Percentiles rank a stretch among this genome's conserved stretches.
Evolutionary conservation across 768 basidiomycete species (phyloP).

Genomic region (Panus rudis): DNA sequence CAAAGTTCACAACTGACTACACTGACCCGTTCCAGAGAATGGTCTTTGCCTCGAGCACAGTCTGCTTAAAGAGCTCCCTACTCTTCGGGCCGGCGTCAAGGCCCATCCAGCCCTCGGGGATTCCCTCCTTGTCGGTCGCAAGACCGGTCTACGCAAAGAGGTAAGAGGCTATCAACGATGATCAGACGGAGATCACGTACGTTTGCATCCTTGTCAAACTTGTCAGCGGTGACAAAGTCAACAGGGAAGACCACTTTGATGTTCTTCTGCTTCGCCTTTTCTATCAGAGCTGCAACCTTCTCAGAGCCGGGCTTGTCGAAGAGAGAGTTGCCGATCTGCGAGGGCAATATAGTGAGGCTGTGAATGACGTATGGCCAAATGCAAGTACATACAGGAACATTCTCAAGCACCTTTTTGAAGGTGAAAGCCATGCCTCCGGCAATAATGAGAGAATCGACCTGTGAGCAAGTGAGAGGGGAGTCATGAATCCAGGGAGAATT

Average conservation of each 20-base stretch:
- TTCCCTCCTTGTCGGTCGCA: slow-evolving; percentile 80
- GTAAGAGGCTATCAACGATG: neutral
- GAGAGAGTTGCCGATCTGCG: slow-evolving; percentile 88
- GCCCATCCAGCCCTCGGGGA: slow-evolving; percentile 92
- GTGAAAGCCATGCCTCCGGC: slow-evolving; percentile 99
- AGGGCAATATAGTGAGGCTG: slow-evolving; percentile 1
- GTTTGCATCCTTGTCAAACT: slow-evolving; percentile 88
- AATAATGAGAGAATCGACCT: slow-evolving; percentile 95
- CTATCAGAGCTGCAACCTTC: slow-evolving; percentile 77
- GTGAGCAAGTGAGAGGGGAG: slow-evolving; percentile 3
- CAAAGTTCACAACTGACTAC: neutral
- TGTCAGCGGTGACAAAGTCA: slow-evolving; percentile 91
- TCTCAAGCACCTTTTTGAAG: slow-evolving; percentile 91
- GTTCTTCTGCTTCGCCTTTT: slow-evolving; percentile 87
- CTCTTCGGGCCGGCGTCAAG: slow-evolving; percentile 88
- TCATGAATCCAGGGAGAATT: neutral
- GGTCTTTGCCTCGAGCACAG: slow-evolving; percentile 86
- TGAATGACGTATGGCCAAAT: slow-evolving; percentile 1
- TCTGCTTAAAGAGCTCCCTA: slow-evolving; percentile 65
- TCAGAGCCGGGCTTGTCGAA: slow-evolving; percentile 85
- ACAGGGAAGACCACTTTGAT: slow-evolving; percentile 95
- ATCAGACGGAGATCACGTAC: slow-evolving; percentile 31
- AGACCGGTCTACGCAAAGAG: slow-evolving; percentile 44
- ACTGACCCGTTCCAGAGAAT: slow-evolving; percentile 93
- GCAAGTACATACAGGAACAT: slow-evolving; percentile 48